Conservation (phyloP, 1,284 basidiomycete genomes). For the Rhodotorula glutinis region DNA sequence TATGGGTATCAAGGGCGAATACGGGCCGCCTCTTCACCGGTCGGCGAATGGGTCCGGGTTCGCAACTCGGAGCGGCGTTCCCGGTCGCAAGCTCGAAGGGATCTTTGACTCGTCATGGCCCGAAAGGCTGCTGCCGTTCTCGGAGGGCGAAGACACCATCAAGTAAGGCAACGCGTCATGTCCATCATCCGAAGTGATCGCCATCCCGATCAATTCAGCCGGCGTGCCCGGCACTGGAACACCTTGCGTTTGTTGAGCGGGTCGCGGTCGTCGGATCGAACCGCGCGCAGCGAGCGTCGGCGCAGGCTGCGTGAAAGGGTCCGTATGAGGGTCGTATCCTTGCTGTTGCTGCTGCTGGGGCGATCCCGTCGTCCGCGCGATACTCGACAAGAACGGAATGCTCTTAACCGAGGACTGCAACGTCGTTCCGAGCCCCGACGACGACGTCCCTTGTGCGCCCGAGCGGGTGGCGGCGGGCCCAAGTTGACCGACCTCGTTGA, state of each 20-base stretch:
- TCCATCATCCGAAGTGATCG: slow-evolving; percentile 26
- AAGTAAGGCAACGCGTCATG: slow-evolving; percentile 13
- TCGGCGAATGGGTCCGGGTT: slow-evolving; percentile 28
- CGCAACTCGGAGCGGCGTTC: slow-evolving; percentile 15
- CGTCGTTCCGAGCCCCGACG: slow-evolving; percentile 7
- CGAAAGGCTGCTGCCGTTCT: neutral
- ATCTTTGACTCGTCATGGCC: neutral
- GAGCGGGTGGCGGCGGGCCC: neutral
- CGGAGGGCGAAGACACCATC: neutral
- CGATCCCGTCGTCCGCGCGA: neutral
- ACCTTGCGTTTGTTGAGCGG: neutral
- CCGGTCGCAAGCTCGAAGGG: slow-evolving; percentile 16
- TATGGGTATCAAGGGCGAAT: no score
- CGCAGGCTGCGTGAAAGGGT: slow-evolving; percentile 15
- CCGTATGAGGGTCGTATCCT: neutral
- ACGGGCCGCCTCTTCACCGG: neutral
- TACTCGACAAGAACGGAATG: slow-evolving; percentile 19
- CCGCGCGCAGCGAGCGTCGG: slow-evolving; percentile 11
- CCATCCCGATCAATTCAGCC: slow-evolving; percentile 28
- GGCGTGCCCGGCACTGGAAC: slow-evolving; percentile 13
- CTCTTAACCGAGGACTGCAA: slow-evolving; percentile 20
- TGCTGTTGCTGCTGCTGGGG: no score
- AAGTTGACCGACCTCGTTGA: slow-evolving; percentile 32
- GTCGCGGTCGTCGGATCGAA: slow-evolving; percentile 1
- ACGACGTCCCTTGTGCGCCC: neutral